phyloP scores from a whole-genome alignment of 805 yeast species.

The Saturnispora kantuleensis region DNA sequence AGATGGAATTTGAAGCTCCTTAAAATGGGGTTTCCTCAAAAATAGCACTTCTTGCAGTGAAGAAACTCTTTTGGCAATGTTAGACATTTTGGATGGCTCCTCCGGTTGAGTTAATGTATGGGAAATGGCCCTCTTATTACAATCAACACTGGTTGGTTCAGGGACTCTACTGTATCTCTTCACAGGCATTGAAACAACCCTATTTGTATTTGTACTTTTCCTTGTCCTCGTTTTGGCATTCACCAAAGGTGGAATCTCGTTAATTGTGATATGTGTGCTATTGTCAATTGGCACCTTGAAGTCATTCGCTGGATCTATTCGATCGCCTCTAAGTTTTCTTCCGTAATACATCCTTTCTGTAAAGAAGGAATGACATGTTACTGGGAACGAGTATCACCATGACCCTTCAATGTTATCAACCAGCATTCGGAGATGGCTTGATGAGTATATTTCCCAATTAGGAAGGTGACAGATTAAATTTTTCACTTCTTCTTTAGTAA shows the following conservation, averaged over 20 bases:
- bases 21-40: too few species aligned
- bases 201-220: background rate
- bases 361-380: background rate
- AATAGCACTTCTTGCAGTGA: slow-evolving; percentile 3
- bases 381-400: background rate
- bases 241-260: background rate
- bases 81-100: background rate
- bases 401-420: background rate
- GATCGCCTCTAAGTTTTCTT: slow-evolving; percentile 21
- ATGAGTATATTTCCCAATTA: slow-evolving; percentile 5
- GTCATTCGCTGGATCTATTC: slow-evolving; percentile 16
- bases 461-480: slow-evolving; percentile 2
- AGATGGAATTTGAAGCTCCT: background rate
- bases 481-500: background rate
- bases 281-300: slow-evolving; percentile 13
- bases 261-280: background rate
- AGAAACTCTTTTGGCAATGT: slow-evolving; percentile 4
- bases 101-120: background rate
- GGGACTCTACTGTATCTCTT: slow-evolving; percentile 5
- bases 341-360: slow-evolving; percentile 2
- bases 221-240: background rate
- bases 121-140: background rate
- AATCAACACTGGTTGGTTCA: slow-evolving; percentile 2
- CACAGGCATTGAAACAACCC: background rate
- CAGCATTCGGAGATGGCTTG: slow-evolving; percentile 6